Evolutionary conservation across 2,329 filamentous ascomycete species (phyloP).

Genomic region (Ramichloridium luteum): DNA sequence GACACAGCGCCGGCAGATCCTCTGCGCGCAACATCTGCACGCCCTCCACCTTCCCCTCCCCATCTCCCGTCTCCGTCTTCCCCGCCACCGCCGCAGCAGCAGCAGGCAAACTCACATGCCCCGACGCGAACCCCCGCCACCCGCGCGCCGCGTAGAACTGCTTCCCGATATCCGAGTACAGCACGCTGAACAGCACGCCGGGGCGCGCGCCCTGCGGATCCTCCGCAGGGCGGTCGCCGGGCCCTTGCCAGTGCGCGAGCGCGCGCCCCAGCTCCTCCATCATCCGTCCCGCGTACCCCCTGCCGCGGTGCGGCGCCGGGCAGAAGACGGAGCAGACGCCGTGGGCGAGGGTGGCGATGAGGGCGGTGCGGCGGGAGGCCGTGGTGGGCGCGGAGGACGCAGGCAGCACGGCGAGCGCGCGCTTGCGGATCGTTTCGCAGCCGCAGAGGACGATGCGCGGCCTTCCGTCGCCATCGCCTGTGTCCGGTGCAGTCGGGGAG

Average conservation of each 20-base stretch:
- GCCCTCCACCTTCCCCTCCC: slow-evolving; percentile 4
- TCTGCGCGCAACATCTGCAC: slow-evolving; percentile 39
- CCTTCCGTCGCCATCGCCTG: background rate
- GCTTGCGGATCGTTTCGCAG: slow-evolving; percentile 45
- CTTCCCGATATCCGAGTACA: slow-evolving; percentile 81
- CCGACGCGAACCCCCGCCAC: slow-evolving; percentile 63
- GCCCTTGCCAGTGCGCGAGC: slow-evolving; percentile 41
- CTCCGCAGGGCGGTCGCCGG: slow-evolving; percentile 29
- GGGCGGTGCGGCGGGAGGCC: slow-evolving; percentile 31
- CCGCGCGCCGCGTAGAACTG: slow-evolving; percentile 65
- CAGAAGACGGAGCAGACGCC: slow-evolving; percentile 72
- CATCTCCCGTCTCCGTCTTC: slow-evolving; percentile 5
- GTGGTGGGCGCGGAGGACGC: no score
- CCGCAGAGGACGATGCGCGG: slow-evolving; percentile 39
- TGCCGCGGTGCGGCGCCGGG: slow-evolving; percentile 50
- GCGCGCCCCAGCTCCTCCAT: slow-evolving; percentile 49
- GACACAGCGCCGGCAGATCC: slow-evolving; percentile 50
- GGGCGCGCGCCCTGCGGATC: background rate
- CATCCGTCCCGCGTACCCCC: slow-evolving; percentile 69
- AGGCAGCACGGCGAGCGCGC: no score
- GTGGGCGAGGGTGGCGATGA: slow-evolving; percentile 51
- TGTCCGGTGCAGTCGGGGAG: slow-evolving; percentile 14
- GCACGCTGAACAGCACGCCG: slow-evolving; percentile 62
- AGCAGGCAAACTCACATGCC: slow-evolving; percentile 54
- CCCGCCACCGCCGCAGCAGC: slow-evolving; percentile 11